Percentiles rank a stretch among this genome's conserved stretches.
These are phyloP conservation scores for Cercophora scortea DNA, from an alignment of 495 filamentous ascomycete species.

Conservation along the genomic window DNA sequence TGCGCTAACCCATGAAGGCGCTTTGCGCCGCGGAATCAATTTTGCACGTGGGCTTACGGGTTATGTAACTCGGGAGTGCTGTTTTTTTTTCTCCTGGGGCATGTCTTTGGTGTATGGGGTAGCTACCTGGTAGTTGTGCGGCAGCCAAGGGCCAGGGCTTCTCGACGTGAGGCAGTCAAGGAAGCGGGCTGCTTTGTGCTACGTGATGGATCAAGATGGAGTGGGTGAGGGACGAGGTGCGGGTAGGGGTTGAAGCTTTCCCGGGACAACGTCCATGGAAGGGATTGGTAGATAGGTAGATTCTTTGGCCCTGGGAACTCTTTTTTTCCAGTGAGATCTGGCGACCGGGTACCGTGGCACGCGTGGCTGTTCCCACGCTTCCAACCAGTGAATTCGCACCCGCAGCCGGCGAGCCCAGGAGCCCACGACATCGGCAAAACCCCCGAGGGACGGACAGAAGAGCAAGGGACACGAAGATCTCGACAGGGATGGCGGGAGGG, in stretches of 20 bases:
- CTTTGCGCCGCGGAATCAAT: no score
- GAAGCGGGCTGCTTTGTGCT: neutral
- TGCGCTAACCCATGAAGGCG: no score
- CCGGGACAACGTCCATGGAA: slow-evolving; percentile 1
- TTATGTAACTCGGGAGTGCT: no score
- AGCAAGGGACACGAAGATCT: slow-evolving; percentile 9
- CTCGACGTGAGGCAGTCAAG: neutral
- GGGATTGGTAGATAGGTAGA: neutral
- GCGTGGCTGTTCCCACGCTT: no score
- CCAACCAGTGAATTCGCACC: no score
- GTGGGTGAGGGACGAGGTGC: neutral
- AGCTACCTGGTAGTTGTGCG: no score
- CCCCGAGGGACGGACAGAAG: slow-evolving; percentile 4
- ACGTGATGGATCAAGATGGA: slow-evolving; percentile 3
- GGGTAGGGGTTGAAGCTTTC: slow-evolving; percentile 7
- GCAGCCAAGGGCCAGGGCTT: neutral
- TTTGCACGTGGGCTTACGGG: no score
- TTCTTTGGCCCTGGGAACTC: neutral
- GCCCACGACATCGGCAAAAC: slow-evolving; percentile 5
- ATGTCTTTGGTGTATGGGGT: no score
- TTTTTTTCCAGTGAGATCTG: slow-evolving; percentile 3
- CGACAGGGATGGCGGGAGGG: slow-evolving; percentile 16
- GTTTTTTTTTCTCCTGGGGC: no score
- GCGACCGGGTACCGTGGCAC: slow-evolving; percentile 15
- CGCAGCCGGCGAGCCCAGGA: no score